Evolutionary conservation across 1,284 basidiomycete species (phyloP).

Genomic region (Fomitopsis schrenkii): DNA sequence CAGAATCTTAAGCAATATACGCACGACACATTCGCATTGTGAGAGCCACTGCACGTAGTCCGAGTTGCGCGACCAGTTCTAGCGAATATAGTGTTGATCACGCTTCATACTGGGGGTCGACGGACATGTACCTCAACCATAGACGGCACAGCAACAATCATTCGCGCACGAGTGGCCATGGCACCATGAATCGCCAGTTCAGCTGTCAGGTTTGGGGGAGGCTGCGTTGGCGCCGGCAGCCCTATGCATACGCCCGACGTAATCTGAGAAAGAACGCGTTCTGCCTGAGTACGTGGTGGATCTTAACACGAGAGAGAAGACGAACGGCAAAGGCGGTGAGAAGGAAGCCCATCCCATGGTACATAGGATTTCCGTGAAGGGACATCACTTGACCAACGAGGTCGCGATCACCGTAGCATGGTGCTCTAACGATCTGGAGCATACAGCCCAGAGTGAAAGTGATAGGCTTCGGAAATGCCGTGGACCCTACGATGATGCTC

Average conservation of each 20-base stretch:
- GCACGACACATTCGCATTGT: background rate
- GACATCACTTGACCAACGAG: constrained; percentile 2
- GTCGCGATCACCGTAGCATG: constrained; percentile 6
- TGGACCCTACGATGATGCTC: constrained; percentile 6
- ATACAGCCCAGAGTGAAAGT: constrained; percentile 2
- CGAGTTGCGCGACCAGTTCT: constrained; percentile 4
- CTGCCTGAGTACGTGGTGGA: too few relatives aligned
- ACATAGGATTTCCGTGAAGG: constrained; percentile 10
- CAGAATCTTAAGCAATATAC: background rate
- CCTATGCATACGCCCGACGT: background rate
- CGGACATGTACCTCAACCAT: constrained; percentile 11
- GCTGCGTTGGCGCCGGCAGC: constrained; percentile 14
- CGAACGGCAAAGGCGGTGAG: constrained; percentile 2
- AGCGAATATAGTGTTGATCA: background rate
- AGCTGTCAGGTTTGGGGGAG: constrained; percentile 17
- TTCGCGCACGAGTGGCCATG: constrained; percentile 9
- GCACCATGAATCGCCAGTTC: constrained; percentile 12
- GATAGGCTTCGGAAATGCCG: constrained; percentile 14
- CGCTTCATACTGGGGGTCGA: too few relatives aligned
- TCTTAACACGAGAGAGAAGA: background rate
- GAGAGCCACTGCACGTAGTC: constrained; percentile 2
- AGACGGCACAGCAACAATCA: constrained; percentile 19
- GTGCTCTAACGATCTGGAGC: background rate
- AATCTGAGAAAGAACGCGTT: background rate
- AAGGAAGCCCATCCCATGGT: constrained; percentile 9